These are phyloP conservation scores for Fusarium sp. DNA, from an alignment of 2,329 filamentous ascomycete genomes.

Conservation along the genomic window DNA sequence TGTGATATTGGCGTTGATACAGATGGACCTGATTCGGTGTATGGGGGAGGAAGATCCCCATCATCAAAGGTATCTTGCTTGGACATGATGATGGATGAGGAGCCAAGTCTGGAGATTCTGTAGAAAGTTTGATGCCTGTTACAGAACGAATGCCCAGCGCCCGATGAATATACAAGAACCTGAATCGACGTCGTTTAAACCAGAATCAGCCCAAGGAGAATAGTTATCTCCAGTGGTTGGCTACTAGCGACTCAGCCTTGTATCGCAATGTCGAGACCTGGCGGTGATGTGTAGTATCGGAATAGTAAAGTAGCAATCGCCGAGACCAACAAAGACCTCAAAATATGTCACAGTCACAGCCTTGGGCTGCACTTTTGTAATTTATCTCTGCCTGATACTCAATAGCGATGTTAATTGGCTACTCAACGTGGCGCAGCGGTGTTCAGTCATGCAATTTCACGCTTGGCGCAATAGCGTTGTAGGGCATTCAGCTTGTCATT, in stretches of 20 bases:
- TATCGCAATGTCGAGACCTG: not conserved
- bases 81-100: conserved; percentile 21
- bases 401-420: not conserved
- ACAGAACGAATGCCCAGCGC: conserved; percentile 10
- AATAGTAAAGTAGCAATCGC: conserved; percentile 10
- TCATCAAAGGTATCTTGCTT: conserved; percentile 22
- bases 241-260: conserved; percentile 26
- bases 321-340: not conserved
- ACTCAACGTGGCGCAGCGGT: conserved; percentile 20
- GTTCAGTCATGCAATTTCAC: conserved; percentile 17
- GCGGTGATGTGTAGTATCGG: not conserved
- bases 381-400: conserved; percentile 1
- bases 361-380: conserved; percentile 18
- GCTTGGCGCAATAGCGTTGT: conserved; percentile 21
- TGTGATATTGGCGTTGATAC: not conserved
- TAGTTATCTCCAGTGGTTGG: not conserved
- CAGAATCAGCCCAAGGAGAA: conserved; percentile 18
- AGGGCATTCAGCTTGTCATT: conserved; percentile 10
- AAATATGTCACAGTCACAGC: not conserved
- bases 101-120: conserved; percentile 2
- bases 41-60: conserved; percentile 43
- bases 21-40: conserved; percentile 33
- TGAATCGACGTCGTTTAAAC: not conserved
- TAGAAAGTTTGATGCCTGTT: not conserved
- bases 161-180: conserved; percentile 9